Conservation (phyloP, 2,329 filamentous ascomycete species). For the Cryoendolithus antarcticus region DNA sequence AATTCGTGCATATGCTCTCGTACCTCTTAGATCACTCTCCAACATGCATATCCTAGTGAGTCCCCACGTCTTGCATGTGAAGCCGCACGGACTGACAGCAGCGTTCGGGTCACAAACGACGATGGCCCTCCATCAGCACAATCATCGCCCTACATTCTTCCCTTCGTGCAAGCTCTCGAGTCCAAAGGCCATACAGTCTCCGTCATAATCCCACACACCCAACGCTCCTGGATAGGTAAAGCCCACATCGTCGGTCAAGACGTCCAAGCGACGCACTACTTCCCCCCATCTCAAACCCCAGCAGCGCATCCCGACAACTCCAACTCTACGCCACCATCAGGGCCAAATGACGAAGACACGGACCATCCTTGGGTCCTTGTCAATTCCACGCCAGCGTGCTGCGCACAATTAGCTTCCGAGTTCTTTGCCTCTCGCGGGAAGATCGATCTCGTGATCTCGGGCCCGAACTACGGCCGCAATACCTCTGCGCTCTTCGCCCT, state of each 20-base stretch:
- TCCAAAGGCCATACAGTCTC: conserved; percentile 73
- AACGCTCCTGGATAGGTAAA: conserved; percentile 97
- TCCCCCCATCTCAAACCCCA: conserved; percentile 29
- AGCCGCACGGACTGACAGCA: background rate
- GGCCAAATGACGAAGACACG: conserved; percentile 23
- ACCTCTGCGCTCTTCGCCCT: conserved; percentile 38
- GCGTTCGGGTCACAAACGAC: conserved; percentile 35
- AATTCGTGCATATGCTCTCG: too few relatives aligned
- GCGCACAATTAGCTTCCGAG: conserved; percentile 37
- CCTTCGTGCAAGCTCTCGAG: conserved; percentile 34
- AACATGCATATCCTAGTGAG: too few relatives aligned
- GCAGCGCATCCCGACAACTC: conserved; percentile 13
- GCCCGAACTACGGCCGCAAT: conserved; percentile 40
- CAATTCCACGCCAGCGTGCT: conserved; percentile 37
- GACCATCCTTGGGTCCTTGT: conserved; percentile 36
- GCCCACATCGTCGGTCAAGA: conserved; percentile 80
- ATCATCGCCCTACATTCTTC: conserved; percentile 38
- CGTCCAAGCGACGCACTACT: conserved; percentile 55
- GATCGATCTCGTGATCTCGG: conserved; percentile 36
- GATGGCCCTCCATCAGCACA: conserved; percentile 39
- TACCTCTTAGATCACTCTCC: too few relatives aligned
- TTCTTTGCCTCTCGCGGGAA: conserved; percentile 32
- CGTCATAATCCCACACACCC: conserved; percentile 78
- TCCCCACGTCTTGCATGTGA: too few relatives aligned
- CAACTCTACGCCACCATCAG: conserved; percentile 5